phyloP scores from a whole-genome alignment of 2,329 filamentous ascomycete genomes.

The Aspergillus arachidicola region DNA sequence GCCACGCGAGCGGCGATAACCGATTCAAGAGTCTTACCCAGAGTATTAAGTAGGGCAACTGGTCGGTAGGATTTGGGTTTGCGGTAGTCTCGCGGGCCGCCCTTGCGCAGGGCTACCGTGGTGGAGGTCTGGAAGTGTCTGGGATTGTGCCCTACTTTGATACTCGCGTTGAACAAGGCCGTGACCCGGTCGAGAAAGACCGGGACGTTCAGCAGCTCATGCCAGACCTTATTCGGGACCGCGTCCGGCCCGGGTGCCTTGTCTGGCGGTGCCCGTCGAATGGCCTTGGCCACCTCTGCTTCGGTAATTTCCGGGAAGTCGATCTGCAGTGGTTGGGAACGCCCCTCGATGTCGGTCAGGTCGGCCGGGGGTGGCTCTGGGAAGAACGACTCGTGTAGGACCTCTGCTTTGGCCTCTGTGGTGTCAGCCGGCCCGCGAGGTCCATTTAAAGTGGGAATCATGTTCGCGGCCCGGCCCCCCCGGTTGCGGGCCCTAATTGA shows the following conservation, averaged over 20 bases:
- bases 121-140: constrained; percentile 10
- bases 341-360: constrained; percentile 6
- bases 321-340: constrained; percentile 12
- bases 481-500: constrained; percentile 15
- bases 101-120: constrained; percentile 13
- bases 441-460: constrained; percentile 6
- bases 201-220: background rate
- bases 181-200: background rate
- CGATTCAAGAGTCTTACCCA: constrained; percentile 18
- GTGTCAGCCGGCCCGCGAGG: constrained; percentile 4
- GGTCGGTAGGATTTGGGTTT: constrained; percentile 17
- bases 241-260: constrained; percentile 10
- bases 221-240: constrained; percentile 11
- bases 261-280: background rate
- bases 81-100: constrained; percentile 8
- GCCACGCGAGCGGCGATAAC: constrained; percentile 12
- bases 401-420: constrained; percentile 1
- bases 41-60: constrained; percentile 17
- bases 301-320: constrained; percentile 2
- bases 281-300: background rate
- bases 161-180: constrained; percentile 8
- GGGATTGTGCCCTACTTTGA: constrained; percentile 7
- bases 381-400: constrained; percentile 1
- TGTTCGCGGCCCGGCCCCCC: constrained; percentile 22
- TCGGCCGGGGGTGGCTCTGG: background rate